These are phyloP conservation scores for Geranomyces michiganensis DNA, from an alignment of 192 early-diverging fungal species.

Conservation along the genomic window DNA sequence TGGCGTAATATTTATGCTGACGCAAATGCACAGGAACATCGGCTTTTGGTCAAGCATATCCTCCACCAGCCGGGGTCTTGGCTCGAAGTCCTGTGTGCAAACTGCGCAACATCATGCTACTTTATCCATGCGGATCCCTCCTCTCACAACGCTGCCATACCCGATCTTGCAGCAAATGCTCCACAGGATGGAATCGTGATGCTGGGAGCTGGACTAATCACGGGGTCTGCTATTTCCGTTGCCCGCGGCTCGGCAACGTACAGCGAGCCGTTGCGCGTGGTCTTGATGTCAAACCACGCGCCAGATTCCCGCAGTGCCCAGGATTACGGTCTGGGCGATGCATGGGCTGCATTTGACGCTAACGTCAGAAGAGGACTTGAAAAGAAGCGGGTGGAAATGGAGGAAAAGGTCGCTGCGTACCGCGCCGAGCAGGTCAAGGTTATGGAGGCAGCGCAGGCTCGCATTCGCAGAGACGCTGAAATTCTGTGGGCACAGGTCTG, in stretches of 20 bases:
- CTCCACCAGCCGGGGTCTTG: slow-evolving; percentile 4
- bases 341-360: slow-evolving; percentile 14
- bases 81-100: slow-evolving; percentile 29
- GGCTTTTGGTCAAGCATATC: slow-evolving; percentile 19
- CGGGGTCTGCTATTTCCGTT: not conserved
- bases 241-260: not conserved
- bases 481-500: slow-evolving; percentile 30
- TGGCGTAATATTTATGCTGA: too few species aligned
- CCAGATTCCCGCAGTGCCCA: not conserved
- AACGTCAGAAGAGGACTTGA: slow-evolving; percentile 9
- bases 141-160: not conserved
- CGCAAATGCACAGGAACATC: slow-evolving; percentile 10
- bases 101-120: slow-evolving; percentile 24
- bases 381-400: slow-evolving; percentile 24
- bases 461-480: slow-evolving; percentile 9
- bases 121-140: slow-evolving; percentile 16
- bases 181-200: slow-evolving; percentile 14
- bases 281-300: slow-evolving; percentile 14
- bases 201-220: slow-evolving; percentile 17
- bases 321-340: slow-evolving; percentile 21
- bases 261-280: slow-evolving; percentile 6
- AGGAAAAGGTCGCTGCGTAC: slow-evolving; percentile 27
- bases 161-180: not conserved
- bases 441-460: slow-evolving; percentile 12
- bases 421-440: slow-evolving; percentile 23